Base-by-base conservation (phyloP, 768 basidiomycete genomes). In the Suillus hirtellus region DNA sequence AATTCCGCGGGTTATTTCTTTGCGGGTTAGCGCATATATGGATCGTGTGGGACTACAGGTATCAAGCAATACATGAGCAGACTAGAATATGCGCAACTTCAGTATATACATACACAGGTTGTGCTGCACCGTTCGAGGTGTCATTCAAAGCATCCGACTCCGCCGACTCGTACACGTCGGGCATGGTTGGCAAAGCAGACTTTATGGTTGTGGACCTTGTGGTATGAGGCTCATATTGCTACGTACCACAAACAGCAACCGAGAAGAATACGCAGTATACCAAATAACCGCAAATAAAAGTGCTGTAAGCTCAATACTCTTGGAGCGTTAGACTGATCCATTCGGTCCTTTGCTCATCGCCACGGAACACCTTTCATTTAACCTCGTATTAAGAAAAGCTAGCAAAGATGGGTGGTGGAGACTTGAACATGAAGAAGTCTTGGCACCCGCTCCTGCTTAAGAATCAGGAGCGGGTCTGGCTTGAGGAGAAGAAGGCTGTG, bases 381-480 rank as follows among this genome's bases (percentile, higher is more conserved):
- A n/a, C 63, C 15, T 42, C 3, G 17, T 63, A 52, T 44, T 31
- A 68, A 7, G 62, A 63, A 62, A 70, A 72, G 59, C 65, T 61
- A 72, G 69, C 70, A 83, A 97, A 90, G 71, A 98, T 98, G 96
- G 96, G 96, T 87, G 95, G 96, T 64, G 96, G 92, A 65, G 96
- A 98, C 77, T 83, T 98, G 75, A 99, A 99, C 73, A 99, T 99
- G 96, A 97, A 93, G 79, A 96, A 97, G 85, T 95, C 93, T 67
- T 98, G 96, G 96, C 96, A 98, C 76, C 96, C 96, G 85, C 89
- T 95, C 84, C 92, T 96, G 78, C 78, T 97, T 77, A 95, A 94
- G 75, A 96, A 96, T 79, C 96, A 98, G 89, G 94, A 96, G 88
- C 88, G 92, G 86, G 97, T 99, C 71, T 99, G 97, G 96, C 84